Conservation (phyloP, 768 basidiomycete genomes). For the Termitomyces sp. region DNA sequence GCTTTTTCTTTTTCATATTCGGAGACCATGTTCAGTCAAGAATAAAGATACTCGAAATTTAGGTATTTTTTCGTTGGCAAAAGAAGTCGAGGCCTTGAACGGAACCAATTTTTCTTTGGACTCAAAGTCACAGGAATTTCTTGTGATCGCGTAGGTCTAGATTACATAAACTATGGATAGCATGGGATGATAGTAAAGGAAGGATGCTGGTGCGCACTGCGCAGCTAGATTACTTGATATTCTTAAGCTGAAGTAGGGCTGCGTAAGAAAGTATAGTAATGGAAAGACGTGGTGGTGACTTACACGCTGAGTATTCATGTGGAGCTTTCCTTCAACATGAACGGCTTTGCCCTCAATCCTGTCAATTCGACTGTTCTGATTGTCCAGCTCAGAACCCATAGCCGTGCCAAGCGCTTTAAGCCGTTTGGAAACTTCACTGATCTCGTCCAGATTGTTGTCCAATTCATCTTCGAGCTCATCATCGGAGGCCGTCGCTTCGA, state of each 20-base stretch:
- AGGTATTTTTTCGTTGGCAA: neutral
- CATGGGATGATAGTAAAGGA: neutral
- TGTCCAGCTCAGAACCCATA: slow-evolving; percentile 85
- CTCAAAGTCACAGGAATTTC: slow-evolving; percentile 15
- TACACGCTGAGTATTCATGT: slow-evolving; percentile 80
- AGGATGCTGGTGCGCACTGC: neutral
- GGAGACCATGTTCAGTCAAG: slow-evolving; percentile 16
- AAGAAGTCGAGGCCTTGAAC: neutral
- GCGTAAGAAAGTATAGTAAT: slow-evolving; percentile 1
- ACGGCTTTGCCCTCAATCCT: slow-evolving; percentile 76
- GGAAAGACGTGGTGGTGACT: slow-evolving; percentile 14
- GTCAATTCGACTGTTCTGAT: slow-evolving; percentile 77
- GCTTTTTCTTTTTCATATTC: slow-evolving; percentile 29
- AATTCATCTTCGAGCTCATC: slow-evolving; percentile 94
- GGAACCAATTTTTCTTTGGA: neutral
- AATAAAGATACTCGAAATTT: neutral
- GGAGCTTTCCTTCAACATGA: slow-evolving; percentile 66
- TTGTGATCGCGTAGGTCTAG: slow-evolving; percentile 10
- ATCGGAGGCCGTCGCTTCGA: slow-evolving; percentile 85
- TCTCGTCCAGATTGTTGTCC: slow-evolving; percentile 87
- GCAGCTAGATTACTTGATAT: slow-evolving; percentile 37
- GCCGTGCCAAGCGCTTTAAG: slow-evolving; percentile 75
- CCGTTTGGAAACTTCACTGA: slow-evolving; percentile 67
- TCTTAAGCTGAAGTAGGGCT: slow-evolving; percentile 44
- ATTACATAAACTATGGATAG: neutral